Base-by-base conservation (phyloP, 495 filamentous ascomycete species). In the Annulohypoxylon nitens region DNA sequence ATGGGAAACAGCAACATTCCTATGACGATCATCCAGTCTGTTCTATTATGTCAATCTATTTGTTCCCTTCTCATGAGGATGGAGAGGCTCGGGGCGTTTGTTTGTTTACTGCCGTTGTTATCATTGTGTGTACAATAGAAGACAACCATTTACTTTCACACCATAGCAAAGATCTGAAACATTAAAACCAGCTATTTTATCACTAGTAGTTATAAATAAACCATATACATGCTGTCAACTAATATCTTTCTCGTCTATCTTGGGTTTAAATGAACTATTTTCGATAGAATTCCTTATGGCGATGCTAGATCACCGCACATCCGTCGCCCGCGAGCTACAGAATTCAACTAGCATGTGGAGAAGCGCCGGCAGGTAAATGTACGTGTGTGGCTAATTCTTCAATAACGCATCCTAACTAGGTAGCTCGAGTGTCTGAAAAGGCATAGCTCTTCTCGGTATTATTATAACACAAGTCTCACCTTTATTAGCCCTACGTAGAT, bases 51-150 rank as follows among this genome's bases (percentile, higher is more conserved):
- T 43, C 2, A n/a, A 36, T 57, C 18, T 69, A 8, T 8, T 53
- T 16, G 33, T 64, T 61, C 36, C 20, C 16, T 25, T 50, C 11
- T 4, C 9, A 64, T 20, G 45, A 63, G 34, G 45, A 64, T 20
- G 45, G 58, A 43, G 45, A 64, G 39, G 50, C 59, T 59, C 18
- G 18, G 34, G 41, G 18, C 20, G 10, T 66, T 12, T 73, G 53
- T 54, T 73, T 73, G 53, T 69, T 68, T 73, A 64, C 26, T 60
- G 48, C 9, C 4, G 10, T 39, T 64, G 10, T 62, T 67, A 72
- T 68, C 67, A 59, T 48, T 59, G 30, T 63, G 50, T 72, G 69
- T 73, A 73, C 70, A 67, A 67, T 72, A 67, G 16, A 53, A 48
- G 14, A n/a, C 9, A 25, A 23, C 45, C 11, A 23, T 55, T 50